Percentiles rank a stretch among this genome's conserved stretches.
Evolutionary conservation across 106 monocot species (phyloP).

Genomic region (Cymbidium sinense): DNA sequence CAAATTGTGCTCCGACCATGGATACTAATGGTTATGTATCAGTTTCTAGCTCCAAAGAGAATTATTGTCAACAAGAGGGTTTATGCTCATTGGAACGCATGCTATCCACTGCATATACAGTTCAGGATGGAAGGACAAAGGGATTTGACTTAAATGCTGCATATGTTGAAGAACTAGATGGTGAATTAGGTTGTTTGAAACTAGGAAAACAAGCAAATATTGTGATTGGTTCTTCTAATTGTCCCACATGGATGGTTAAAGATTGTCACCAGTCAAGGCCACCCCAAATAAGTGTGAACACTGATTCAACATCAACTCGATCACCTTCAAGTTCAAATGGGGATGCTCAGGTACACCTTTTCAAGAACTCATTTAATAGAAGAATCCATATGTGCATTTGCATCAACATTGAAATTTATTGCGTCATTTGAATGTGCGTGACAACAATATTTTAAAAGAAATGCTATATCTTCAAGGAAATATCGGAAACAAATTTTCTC

Average conservation of each 20-base stretch:
- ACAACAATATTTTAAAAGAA: neutral
- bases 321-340: constrained; percentile 62
- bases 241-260: constrained; percentile 31
- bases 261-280: constrained; percentile 46
- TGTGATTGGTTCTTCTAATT: constrained; percentile 14
- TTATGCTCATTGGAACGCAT: neutral
- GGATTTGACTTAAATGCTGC: constrained; percentile 77
- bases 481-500: neutral
- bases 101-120: constrained; percentile 18
- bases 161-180: constrained; percentile 31
- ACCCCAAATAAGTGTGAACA: constrained; percentile 59
- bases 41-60: constrained; percentile 17
- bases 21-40: constrained; percentile 2
- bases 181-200: constrained; percentile 15
- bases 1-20: constrained; percentile 10
- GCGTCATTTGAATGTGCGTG: neutral
- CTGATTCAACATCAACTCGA: constrained; percentile 57
- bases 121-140: constrained; percentile 16
- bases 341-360: constrained; percentile 48
- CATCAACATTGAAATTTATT: neutral
- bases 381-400: neutral
- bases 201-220: constrained; percentile 5
- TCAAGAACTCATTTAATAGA: neutral
- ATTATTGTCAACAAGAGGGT: constrained; percentile 2
- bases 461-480: neutral